Conservation (phyloP, 768 basidiomycete species). For the Lepiota venenata region DNA sequence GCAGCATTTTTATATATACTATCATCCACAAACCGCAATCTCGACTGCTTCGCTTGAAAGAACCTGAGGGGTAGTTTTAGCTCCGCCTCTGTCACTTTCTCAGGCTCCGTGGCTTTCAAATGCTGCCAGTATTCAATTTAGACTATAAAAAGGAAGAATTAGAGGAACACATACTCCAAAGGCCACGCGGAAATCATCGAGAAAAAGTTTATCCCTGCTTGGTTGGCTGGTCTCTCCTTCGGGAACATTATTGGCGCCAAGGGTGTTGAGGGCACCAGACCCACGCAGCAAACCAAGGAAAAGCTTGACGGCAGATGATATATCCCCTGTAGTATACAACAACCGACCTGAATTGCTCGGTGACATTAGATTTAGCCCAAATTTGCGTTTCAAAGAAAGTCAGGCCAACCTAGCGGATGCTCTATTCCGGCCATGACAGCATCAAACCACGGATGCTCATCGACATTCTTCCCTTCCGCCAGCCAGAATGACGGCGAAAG, state of each 20-base stretch:
- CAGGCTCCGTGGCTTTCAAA: conserved; percentile 55
- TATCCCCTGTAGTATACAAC: conserved; percentile 87
- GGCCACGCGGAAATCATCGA: conserved; percentile 90
- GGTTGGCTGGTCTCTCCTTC: conserved; percentile 18
- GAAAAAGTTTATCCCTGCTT: conserved; percentile 58
- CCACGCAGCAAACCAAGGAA: conserved; percentile 73
- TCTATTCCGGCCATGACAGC: conserved; percentile 71
- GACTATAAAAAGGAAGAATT: background rate
- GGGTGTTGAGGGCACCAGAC: conserved; percentile 22
- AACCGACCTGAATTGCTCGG: conserved; percentile 57
- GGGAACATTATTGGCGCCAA: conserved; percentile 2
- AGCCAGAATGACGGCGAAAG: conserved; percentile 84
- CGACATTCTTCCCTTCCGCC: conserved; percentile 50
- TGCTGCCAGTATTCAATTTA: conserved; percentile 46
- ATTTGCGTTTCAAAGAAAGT: background rate
- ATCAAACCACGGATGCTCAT: conserved; percentile 45
- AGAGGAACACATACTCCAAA: conserved; percentile 57
- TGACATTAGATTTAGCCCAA: background rate
- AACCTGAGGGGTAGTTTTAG: conserved; percentile 67
- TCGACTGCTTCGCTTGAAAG: conserved; percentile 54
- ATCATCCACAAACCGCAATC: conserved; percentile 54
- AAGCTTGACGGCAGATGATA: conserved; percentile 68
- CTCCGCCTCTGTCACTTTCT: conserved; percentile 36
- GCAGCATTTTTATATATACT: conserved; percentile 35
- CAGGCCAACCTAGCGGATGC: conserved; percentile 64